Conservation (phyloP, 371 early-diverging fungal genomes). For the Mucor irregularis region DNA sequence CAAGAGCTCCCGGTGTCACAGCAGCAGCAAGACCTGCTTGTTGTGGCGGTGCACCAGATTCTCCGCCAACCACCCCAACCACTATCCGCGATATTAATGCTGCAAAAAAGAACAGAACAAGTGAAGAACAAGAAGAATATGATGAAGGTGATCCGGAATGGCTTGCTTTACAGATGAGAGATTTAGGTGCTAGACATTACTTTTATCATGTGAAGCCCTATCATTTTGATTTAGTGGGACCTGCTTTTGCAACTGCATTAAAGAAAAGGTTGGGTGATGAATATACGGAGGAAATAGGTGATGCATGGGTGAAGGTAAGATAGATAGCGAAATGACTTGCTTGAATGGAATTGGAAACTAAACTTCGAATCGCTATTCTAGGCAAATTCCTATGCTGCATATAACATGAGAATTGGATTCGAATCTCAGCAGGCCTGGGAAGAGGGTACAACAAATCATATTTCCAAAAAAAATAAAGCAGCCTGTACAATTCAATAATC, state of each 20-base stretch:
- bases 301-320: constrained; percentile 44
- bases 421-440: constrained; percentile 44
- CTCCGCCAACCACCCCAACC: constrained; percentile 4
- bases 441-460: constrained; percentile 9
- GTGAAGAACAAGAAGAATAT: neutral
- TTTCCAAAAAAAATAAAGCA: constrained; percentile 15
- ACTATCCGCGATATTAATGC: constrained; percentile 36
- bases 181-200: constrained; percentile 44
- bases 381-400: constrained; percentile 37
- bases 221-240: constrained; percentile 34
- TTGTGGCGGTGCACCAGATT: constrained; percentile 5
- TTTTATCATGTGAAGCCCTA: constrained; percentile 38
- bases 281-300: constrained; percentile 37
- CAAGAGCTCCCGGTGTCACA: constrained; percentile 29
- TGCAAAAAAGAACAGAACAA: neutral
- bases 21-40: constrained; percentile 4
- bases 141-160: constrained; percentile 35
- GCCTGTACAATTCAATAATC: constrained; percentile 18
- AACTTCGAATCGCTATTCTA: no score
- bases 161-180: constrained; percentile 26
- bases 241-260: constrained; percentile 41
- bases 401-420: constrained; percentile 40
- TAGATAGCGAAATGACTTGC: no score
- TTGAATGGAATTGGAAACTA: no score
- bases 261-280: constrained; percentile 36